Conservation (phyloP, 805 yeast genomes). For the Saccharomycopsis javanensis region DNA sequence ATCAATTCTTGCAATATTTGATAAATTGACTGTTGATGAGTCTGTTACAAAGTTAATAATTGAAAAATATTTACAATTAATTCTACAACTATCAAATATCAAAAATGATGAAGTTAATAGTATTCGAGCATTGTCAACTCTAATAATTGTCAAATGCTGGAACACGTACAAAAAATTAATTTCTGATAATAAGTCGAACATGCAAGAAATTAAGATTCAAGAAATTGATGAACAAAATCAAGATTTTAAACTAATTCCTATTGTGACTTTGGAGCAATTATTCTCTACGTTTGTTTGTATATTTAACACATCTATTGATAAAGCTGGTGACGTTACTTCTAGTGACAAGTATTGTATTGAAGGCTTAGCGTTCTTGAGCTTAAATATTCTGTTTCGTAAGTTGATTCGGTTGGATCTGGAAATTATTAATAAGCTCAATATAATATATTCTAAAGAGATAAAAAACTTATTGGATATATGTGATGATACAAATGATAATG, state of each 20-base stretch:
- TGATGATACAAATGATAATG: conserved; percentile 6
- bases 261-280: not conserved
- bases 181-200: not conserved
- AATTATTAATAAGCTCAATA: conserved; percentile 24
- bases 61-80: conserved; percentile 6
- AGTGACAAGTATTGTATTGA: conserved; percentile 22
- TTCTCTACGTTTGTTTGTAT: not conserved
- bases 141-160: conserved; percentile 17
- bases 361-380: conserved; percentile 29
- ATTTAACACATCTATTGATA: not conserved
- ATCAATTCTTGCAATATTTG: conserved; percentile 10
- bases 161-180: conserved; percentile 12
- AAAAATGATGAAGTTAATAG: not conserved
- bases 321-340: not conserved
- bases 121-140: conserved; percentile 7
- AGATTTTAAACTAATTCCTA: not conserved
- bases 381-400: conserved; percentile 28
- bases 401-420: conserved; percentile 30
- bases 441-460: conserved; percentile 6
- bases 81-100: conserved; percentile 1
- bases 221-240: not conserved
- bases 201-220: not conserved
- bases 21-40: conserved; percentile 11
- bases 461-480: conserved; percentile 9
- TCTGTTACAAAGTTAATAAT: conserved; percentile 7